Evolutionary conservation across 805 yeast species (phyloP), one percentile per base, ranked within the genome.

Genomic region (Wickerhamiella slavikovae): DNA sequence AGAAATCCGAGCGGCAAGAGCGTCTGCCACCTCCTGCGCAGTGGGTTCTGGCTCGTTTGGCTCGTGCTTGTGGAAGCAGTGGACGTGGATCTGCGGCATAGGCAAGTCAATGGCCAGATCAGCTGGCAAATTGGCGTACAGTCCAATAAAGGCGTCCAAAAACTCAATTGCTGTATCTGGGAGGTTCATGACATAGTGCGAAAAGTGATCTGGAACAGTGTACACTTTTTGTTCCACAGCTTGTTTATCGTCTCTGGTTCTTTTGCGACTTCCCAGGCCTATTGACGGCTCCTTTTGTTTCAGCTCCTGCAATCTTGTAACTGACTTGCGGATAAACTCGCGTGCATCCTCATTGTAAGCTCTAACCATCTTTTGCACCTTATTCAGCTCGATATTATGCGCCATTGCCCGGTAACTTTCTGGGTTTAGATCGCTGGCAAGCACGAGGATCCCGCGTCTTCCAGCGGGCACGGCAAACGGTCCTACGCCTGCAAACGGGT

Each of bases 401-500:
- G 55, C 48, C 54, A 89, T 61, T 43, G 76, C 74, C 38, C 68
- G 66, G 51, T 56, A 77, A 34, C 92, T 72, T 35, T 74, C 77
- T 0, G 95, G 96, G 45, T 89, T 89, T 48, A 89, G 58, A 49
- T 89, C 99, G 48, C 83, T 89, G 8, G 95, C 94, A 41, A 89
- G 58, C 1, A 79, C 92, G 30, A 83, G 48, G 8, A 71, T 75
- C 11, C 65, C 64, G 36, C 74, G 78, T 49, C 75, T 80, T 10
- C 83, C 96, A 1, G 95, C 93, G 0, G 99, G 99, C 1, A 89
- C 68, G 2, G 92, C 85, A 57, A 91, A 89, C 4, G 99, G 99
- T 0, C 99, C 99, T 2, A 89, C 96, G 27, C 99, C 99, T 1
- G 94, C 96, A 68, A 91, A 78, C 0, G 82, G 95, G 55, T 89